Base-by-base conservation (phyloP, 805 yeast species). In the Suhomyces kilbournensis region DNA sequence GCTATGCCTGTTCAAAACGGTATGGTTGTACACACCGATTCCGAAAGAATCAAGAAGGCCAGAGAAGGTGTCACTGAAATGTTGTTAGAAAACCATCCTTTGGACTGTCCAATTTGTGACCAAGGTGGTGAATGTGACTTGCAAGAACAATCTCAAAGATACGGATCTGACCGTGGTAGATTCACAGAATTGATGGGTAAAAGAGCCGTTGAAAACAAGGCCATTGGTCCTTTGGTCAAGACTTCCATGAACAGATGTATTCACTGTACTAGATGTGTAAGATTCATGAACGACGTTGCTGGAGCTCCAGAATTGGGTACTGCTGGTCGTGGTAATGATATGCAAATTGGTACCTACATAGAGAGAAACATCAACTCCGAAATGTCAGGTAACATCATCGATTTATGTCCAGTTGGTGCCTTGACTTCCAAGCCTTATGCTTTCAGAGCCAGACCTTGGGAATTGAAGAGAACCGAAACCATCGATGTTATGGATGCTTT, bases 121-220 rank as follows among this genome's bases (percentile, higher is more conserved):
- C 96, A 89, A 73, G 96, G 96, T 72, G 96, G 96, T 59, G 96
- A 89, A 71, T 89, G 96, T 77, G 96, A 89, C 68, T 79, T 89
- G 61, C 96, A 90, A 75, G 96, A 90, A 67, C 96, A 89, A 76
- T 78, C 90, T 17, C 75, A 85, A 66, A 81, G 94, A 67, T 87
- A 87, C 66, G 96, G 96, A 54, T 73, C 87, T 49, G 96, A 89
- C 72, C 81, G 96, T 57, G 96, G 96, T 59, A 82, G 96, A 69
- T 90, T 86, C 75, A 71, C 78, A 56, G 96, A 89, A 70, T 81
- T 88, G 51, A 77, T 81, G 52, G 96, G 96, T 64, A 89, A 89
- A 75, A 81, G 96, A 64, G 96, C 96, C 30, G 91, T 86, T 45
- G 96, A 89, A 74, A 90, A 89, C 77, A 90, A 90, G 74, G 90